A percentile compares a stretch with the other conserved stretches of the same genome.
phyloP scores from a whole-genome alignment of 441 rosid genomes.

The Melastoma candidum region DNA sequence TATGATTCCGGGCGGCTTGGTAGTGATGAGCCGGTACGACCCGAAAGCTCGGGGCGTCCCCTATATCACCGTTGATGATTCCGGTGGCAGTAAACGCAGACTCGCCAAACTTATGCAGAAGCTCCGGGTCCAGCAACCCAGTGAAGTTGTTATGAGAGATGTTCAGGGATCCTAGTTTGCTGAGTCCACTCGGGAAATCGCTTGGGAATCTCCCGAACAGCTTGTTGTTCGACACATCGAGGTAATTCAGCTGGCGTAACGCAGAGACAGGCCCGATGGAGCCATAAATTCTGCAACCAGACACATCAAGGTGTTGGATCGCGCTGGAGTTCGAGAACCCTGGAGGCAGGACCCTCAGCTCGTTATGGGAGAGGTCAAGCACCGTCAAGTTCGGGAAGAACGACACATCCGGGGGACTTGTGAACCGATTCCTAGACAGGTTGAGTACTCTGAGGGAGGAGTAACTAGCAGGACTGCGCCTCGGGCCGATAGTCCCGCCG shows the following conservation, averaged over 20 bases:
- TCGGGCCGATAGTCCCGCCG: conserved; percentile 55
- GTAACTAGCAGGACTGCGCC: conserved; percentile 12
- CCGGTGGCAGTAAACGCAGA: conserved; percentile 60
- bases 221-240: conserved; percentile 63
- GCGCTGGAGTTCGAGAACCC: conserved; percentile 39
- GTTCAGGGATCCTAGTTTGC: conserved; percentile 42
- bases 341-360: conserved; percentile 36
- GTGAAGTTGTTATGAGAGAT: conserved; percentile 58
- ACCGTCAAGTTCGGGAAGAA: conserved; percentile 35
- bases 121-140: conserved; percentile 31
- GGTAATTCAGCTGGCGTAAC: conserved; percentile 35
- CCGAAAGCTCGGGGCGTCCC: conserved; percentile 24
- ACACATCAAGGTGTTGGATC: conserved; percentile 40
- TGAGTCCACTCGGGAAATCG: conserved; percentile 51
- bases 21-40: background rate
- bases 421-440: conserved; percentile 72
- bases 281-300: conserved; percentile 54
- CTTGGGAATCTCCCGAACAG: conserved; percentile 64
- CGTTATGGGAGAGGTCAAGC: conserved; percentile 59
- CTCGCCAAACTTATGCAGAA: conserved; percentile 43
- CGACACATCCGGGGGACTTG: conserved; percentile 41
- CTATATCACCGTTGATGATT: conserved; percentile 23
- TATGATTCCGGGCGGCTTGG: background rate
- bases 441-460: conserved; percentile 42
- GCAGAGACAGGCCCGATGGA: conserved; percentile 37